These are phyloP conservation scores for Ogataea nitratoaversa DNA, from an alignment of 805 yeast genomes.

Conservation along the genomic window DNA sequence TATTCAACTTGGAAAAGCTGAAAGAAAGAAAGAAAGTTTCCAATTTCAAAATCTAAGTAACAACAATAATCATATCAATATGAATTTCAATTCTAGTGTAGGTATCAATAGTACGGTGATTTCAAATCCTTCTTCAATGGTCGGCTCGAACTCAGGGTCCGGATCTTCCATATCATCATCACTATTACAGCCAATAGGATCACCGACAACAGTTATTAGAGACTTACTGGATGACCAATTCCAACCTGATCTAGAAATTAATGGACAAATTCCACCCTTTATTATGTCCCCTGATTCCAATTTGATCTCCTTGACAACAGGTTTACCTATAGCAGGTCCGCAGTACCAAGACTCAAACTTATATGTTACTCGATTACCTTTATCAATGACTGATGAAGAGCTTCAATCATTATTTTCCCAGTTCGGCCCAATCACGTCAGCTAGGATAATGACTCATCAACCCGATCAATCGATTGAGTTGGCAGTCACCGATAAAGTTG, in stretches of 20 bases:
- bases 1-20: conserved; percentile 41
- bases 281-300: conserved; percentile 27
- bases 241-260: not conserved
- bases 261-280: conserved; percentile 16
- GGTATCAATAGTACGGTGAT: too few species aligned
- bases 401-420: conserved; percentile 37
- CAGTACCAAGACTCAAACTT: conserved; percentile 66
- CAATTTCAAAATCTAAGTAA: conserved; percentile 23
- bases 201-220: not conserved
- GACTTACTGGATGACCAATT: too few species aligned
- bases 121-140: too few species aligned
- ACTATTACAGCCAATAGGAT: conserved; percentile 2
- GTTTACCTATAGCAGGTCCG: conserved; percentile 42
- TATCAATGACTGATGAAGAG: conserved; percentile 51
- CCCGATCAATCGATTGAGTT: conserved; percentile 25
- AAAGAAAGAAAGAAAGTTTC: conserved; percentile 32
- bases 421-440: conserved; percentile 51
- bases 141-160: not conserved
- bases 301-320: conserved; percentile 25
- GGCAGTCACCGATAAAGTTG: conserved; percentile 3
- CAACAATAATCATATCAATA: conserved; percentile 4
- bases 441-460: conserved; percentile 50
- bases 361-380: conserved; percentile 63
- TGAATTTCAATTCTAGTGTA: too few species aligned
- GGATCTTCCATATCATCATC: not conserved